These are phyloP conservation scores for Alternaria sp. DNA, from an alignment of 2,329 filamentous ascomycete species.

Conservation along the genomic window DNA sequence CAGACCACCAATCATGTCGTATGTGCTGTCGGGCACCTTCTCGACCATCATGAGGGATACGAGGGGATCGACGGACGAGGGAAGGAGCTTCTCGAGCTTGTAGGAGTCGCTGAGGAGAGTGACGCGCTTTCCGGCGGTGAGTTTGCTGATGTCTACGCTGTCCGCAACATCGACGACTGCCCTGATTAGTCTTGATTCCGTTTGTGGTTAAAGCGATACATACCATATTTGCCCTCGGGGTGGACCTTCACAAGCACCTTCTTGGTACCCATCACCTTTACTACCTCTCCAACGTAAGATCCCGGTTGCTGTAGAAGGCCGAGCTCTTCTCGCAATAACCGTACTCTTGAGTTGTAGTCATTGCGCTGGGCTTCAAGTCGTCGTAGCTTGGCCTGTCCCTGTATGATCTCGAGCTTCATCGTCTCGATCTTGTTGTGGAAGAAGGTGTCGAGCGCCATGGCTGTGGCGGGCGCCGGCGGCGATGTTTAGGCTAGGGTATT, in stretches of 20 bases:
- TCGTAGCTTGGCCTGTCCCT: slow-evolving; percentile 93
- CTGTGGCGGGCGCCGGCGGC: slow-evolving; percentile 52
- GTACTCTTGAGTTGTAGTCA: slow-evolving; percentile 98
- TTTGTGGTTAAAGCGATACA: slow-evolving; percentile 37
- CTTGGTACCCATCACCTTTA: slow-evolving; percentile 99
- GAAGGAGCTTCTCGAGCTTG: slow-evolving; percentile 98
- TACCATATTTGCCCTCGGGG: slow-evolving; percentile 99
- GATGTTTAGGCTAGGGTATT: slow-evolving; percentile 6
- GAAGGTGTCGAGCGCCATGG: slow-evolving; percentile 98
- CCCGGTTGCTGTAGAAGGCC: slow-evolving; percentile 95
- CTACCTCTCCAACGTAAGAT: slow-evolving; percentile 98
- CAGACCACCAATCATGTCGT: slow-evolving; percentile 99
- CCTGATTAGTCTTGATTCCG: slow-evolving; percentile 3
- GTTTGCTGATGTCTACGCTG: slow-evolving; percentile 90
- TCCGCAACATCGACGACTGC: slow-evolving; percentile 95
- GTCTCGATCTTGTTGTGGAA: slow-evolving; percentile 99
- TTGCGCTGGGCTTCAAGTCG: slow-evolving; percentile 97
- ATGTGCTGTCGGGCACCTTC: slow-evolving; percentile 99
- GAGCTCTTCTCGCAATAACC: slow-evolving; percentile 91
- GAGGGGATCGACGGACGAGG: slow-evolving; percentile 95
- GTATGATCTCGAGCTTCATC: slow-evolving; percentile 99
- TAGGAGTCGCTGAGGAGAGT: slow-evolving; percentile 96
- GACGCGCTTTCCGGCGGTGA: slow-evolving; percentile 96
- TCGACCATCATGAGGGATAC: slow-evolving; percentile 99
- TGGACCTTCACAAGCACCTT: slow-evolving; percentile 99